Conservation (phyloP, 768 basidiomycete species). For the Auriscalpium orientale region DNA sequence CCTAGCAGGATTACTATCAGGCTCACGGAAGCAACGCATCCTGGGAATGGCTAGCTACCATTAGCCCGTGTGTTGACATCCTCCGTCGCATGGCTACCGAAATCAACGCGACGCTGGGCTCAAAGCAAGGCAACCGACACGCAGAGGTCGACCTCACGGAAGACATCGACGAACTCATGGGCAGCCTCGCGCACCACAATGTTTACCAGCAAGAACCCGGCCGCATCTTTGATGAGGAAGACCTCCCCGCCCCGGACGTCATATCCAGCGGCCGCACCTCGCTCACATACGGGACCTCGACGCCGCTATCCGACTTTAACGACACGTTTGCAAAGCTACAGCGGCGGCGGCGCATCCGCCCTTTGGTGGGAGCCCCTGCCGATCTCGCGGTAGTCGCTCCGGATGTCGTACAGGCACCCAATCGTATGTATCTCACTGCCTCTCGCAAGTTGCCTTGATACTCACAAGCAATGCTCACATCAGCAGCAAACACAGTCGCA, state of each 20-base stretch:
- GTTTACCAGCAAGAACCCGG: not conserved
- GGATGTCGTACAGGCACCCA: not conserved
- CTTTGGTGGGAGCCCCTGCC: not conserved
- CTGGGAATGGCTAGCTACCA: constrained; percentile 27
- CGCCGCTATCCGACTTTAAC: not conserved
- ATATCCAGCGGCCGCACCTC: not conserved
- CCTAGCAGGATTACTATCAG: constrained; percentile 20
- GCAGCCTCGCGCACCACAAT: not conserved
- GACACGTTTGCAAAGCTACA: not conserved
- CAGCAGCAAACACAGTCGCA: too few relatives aligned
- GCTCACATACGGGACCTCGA: not conserved
- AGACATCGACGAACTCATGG: constrained; percentile 21
- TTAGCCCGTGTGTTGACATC: constrained; percentile 24
- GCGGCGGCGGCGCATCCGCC: not conserved
- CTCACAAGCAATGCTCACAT: too few relatives aligned
- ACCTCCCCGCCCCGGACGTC: not conserved
- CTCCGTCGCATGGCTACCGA: constrained; percentile 19
- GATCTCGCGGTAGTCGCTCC: not conserved
- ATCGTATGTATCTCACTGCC: not conserved
- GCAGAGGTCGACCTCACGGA: constrained; percentile 19
- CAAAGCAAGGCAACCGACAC: constrained; percentile 26
- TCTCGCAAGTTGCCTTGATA: not conserved
- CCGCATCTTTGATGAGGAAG: not conserved
- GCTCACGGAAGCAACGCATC: constrained; percentile 27
- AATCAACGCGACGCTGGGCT: constrained; percentile 20